Base-by-base conservation (phyloP, 495 filamentous ascomycete genomes). In the Cudoniella acicularis region DNA sequence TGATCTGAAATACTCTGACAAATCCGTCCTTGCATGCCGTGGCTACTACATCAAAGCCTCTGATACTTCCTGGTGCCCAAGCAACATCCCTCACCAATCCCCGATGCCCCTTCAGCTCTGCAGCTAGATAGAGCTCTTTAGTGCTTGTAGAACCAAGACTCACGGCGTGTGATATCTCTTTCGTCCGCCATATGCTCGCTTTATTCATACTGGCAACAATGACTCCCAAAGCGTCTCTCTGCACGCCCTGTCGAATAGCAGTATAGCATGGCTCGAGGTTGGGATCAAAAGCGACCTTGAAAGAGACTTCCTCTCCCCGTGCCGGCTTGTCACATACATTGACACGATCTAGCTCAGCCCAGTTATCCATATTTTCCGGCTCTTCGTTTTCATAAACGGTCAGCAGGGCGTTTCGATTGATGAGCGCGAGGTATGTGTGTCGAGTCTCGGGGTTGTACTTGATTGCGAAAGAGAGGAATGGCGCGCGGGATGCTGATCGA, bases 1-100 rank as follows among this genome's bases (percentile, higher is more conserved):
- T 81, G 0, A 99, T 73, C 67, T 91, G 82, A 64, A 92, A 96
- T 3, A 98, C 85, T 22, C 95, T 82, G 47, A 98, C 80, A 59
- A 83, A 84, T 2, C 94, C 92, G 68, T 99, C 94, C 69, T 92
- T 92, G 67, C 90, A 91, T 0, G 90, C 93, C 26, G 92, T 95
- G 4, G 94, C 95, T 62, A 98, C 80, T 53, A 96, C 77, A 68
- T 99, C 93, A 66, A 87, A 91, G 1, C 92, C 92, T 26, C 92
- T 72, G 41, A 89, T 87, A 63, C 90, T 91, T 16, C 91, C 91
- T 52, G 88, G 88, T 8, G 94, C 92, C 94, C 94, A 99, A 8
- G 90, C 85, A 3, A 97, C 86, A 66, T 96, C 92, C 52, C 92
- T 79, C n/a, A 99, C 88, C 42, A 98, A 75, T 0, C 85, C 84